A percentile compares a stretch with the other conserved stretches of the same genome.
Evolutionary conservation across 148 eudicot species (phyloP).

Genomic region (Nepenthes mirabilis): DNA sequence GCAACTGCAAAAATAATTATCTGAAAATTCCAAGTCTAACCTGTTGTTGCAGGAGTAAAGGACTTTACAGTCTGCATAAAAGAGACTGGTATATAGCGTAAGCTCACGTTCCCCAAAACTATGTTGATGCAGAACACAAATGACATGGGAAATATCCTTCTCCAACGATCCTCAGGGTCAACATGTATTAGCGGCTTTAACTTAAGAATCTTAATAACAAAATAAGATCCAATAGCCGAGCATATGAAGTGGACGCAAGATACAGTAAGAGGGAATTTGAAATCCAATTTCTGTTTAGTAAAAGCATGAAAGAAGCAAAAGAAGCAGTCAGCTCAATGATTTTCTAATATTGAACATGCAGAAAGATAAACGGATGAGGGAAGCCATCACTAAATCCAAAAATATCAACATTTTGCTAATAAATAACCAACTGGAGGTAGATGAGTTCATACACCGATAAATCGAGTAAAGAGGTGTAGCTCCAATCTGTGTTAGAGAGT

Average conservation of each 20-base stretch:
- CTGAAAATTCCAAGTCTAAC: constrained; percentile 20
- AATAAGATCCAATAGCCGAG: constrained; percentile 80
- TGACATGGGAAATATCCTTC: constrained; percentile 94
- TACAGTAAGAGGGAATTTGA: constrained; percentile 84
- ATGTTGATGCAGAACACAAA: constrained; percentile 90
- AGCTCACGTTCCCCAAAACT: constrained; percentile 85
- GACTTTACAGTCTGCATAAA: constrained; percentile 98
- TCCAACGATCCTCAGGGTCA: constrained; percentile 90
- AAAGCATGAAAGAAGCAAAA: constrained; percentile 1
- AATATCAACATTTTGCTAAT: too few species aligned
- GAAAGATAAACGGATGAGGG: too few species aligned
- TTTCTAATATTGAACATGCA: background rate
- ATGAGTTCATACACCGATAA: too few species aligned
- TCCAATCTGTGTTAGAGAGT: too few species aligned
- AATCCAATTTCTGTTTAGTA: constrained; percentile 72
- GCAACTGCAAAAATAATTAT: background rate
- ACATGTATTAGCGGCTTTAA: constrained; percentile 76
- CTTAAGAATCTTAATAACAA: constrained; percentile 74
- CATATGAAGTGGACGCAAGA: constrained; percentile 90
- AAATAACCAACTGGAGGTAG: too few species aligned
- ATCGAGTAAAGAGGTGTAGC: too few species aligned
- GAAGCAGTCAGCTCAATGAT: background rate
- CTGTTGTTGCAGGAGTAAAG: constrained; percentile 96
- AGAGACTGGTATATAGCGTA: constrained; percentile 92
- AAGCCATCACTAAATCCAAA: too few species aligned